A percentile compares a stretch with the other conserved stretches of the same genome.
Evolutionary conservation across 495 filamentous ascomycete genomes (phyloP).

Genomic region (Annulohypoxylon moriforme): DNA sequence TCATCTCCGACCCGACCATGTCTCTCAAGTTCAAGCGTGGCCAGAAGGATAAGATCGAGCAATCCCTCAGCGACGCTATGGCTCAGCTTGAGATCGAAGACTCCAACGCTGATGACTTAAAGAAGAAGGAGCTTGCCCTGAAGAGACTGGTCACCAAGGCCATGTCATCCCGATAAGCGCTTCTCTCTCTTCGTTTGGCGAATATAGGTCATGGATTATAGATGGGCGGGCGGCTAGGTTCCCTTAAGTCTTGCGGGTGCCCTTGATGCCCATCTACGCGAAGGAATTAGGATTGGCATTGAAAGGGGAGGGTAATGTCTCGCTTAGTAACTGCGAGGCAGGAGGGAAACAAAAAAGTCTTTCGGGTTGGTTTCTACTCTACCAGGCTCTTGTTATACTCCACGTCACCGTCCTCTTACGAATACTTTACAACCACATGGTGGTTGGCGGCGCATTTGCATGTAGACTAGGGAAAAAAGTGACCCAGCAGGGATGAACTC

Average conservation of each 20-base stretch:
- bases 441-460: conserved; percentile 56
- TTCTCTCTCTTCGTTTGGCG: conserved; percentile 41
- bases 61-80: conserved; percentile 70
- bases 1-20: conserved; percentile 94
- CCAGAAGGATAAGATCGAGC: conserved; percentile 99
- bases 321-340: conserved; percentile 38
- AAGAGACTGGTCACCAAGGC: conserved; percentile 99
- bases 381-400: conserved; percentile 47
- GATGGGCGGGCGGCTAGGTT: conserved; percentile 47
- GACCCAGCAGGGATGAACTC: conserved; percentile 39
- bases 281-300: conserved; percentile 44
- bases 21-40: conserved; percentile 98
- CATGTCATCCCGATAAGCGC: conserved; percentile 83
- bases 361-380: conserved; percentile 54
- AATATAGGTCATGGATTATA: conserved; percentile 49
- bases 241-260: conserved; percentile 40
- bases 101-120: conserved; percentile 90
- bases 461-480: conserved; percentile 59
- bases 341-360: conserved; percentile 48
- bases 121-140: conserved; percentile 99
- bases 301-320: conserved; percentile 39
- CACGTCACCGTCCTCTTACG: conserved; percentile 45
- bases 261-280: conserved; percentile 34
- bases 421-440: conserved; percentile 44
- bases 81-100: conserved; percentile 66